A percentile compares a stretch with the other conserved stretches of the same genome.
Conservation (phyloP, 1,139 yeast genomes). For the Meyerozyma guilliermondii region DNA sequence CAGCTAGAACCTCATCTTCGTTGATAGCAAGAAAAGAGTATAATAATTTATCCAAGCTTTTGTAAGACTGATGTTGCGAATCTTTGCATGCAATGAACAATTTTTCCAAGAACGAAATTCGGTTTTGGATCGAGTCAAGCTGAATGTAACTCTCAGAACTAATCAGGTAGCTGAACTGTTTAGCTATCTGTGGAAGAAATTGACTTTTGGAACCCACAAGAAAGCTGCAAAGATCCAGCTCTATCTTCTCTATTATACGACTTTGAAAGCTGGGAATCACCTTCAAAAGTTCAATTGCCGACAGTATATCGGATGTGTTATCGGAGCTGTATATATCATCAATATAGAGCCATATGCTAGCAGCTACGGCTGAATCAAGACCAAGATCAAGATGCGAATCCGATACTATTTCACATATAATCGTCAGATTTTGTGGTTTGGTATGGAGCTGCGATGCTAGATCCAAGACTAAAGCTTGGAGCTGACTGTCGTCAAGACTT, state of each 20-base stretch:
- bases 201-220: not conserved
- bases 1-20: slow-evolving; percentile 27
- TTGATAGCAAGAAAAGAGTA: slow-evolving; percentile 26
- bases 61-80: not conserved
- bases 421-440: not conserved
- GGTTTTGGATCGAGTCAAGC: not conserved
- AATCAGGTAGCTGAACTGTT: too few species aligned
- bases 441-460: not conserved
- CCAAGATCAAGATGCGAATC: not conserved
- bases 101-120: not conserved
- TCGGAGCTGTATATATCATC: not conserved
- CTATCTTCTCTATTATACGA: not conserved
- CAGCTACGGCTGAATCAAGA: not conserved
- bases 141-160: not conserved
- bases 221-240: not conserved
- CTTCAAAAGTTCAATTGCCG: not conserved
- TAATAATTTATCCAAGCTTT: slow-evolving; percentile 18
- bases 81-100: not conserved
- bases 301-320: not conserved
- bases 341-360: not conserved
- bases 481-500: not conserved
- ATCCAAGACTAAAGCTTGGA: not conserved
- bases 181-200: not conserved
- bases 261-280: not conserved
- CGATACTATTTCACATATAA: not conserved